Base-by-base conservation (phyloP, 495 filamentous ascomycete genomes). In the Jackrogersella multiformis region DNA sequence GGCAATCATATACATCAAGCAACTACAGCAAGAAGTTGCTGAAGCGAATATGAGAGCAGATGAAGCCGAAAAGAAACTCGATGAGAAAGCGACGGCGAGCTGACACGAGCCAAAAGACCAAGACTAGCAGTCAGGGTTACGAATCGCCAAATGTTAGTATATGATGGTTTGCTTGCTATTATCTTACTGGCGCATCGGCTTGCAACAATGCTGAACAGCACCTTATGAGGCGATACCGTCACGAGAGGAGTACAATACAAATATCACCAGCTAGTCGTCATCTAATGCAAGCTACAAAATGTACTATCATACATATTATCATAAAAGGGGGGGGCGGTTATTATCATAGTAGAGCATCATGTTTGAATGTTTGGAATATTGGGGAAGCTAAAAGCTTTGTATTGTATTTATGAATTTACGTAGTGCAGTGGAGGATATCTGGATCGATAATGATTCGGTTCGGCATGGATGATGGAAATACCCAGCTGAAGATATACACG, bases 1-100 rank as follows among this genome's bases (percentile, higher is more conserved):
- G 80, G 95, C 95, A 8, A 98, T 97, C 57, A 90, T 94, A 65
- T 98, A 97, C 72, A 98, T 99, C 79, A 92, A 90, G 73, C 82
- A 88, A 57, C 79, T 99, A 63, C 87, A 96, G 77, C 81, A 84
- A 74, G 90, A 93, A 72, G 75, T 94, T 32, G 84, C 80, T 7
- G 88, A 89, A 24, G 88, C 90, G 13, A 88, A 89, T 55, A 81
- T 77, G 52, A 81, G 87, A 70, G 80, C 93, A 2, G 85, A 86
- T 15, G 82, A 83, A 30, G 88, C 88, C 4, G 90, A 93, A 70
- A 80, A 80, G 58, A 82, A 85, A 70, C 76, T 91, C 16, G 72
- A 70, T 36, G 72, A 69, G 56, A 58, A 62, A 54, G 42, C 32
- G 41, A 35, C 61, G 12, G 57, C 38, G 35, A 61, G 67, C 56